A percentile compares a stretch with the other conserved stretches of the same genome.
phyloP scores from a whole-genome alignment of 2,329 filamentous ascomycete species.

The Xylaria arbuscula region DNA sequence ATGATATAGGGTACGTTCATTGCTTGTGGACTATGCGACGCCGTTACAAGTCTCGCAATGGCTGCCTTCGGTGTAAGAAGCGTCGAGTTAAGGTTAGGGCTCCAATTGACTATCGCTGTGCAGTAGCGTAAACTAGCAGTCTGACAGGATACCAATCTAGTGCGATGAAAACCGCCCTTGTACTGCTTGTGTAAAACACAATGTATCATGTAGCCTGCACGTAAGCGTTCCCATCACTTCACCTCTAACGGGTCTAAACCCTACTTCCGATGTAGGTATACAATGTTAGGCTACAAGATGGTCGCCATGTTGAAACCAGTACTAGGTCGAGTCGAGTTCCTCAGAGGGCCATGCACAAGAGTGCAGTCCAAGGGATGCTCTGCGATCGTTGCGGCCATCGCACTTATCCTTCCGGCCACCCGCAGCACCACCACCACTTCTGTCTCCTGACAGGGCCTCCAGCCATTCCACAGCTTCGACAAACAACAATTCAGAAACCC shows the following conservation, averaged over 20 bases:
- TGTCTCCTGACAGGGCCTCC: background rate
- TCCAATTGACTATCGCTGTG: background rate
- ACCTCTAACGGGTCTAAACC: background rate
- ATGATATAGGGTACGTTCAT: too few species aligned
- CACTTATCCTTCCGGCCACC: background rate
- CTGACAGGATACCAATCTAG: conserved; percentile 9
- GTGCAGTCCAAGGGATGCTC: background rate
- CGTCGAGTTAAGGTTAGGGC: conserved; percentile 22
- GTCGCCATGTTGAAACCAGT: conserved; percentile 6
- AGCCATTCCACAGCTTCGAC: background rate
- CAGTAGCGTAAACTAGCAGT: background rate
- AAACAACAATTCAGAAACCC: background rate
- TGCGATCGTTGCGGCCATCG: conserved; percentile 5
- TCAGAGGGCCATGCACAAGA: background rate
- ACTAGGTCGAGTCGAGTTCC: conserved; percentile 9
- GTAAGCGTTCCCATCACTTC: background rate
- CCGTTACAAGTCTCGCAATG: conserved; percentile 22
- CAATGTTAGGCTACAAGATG: background rate
- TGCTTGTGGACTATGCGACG: conserved; percentile 16
- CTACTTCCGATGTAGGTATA: conserved; percentile 21
- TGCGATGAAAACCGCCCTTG: conserved; percentile 23
- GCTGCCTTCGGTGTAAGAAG: conserved; percentile 23
- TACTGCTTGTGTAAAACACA: conserved; percentile 20
- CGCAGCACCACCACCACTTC: background rate
- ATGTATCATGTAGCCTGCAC: conserved; percentile 10